Evolutionary conservation across 225 moss, liverwort and hornwort species (phyloP).

Genomic region (Polytrichum formosum): DNA sequence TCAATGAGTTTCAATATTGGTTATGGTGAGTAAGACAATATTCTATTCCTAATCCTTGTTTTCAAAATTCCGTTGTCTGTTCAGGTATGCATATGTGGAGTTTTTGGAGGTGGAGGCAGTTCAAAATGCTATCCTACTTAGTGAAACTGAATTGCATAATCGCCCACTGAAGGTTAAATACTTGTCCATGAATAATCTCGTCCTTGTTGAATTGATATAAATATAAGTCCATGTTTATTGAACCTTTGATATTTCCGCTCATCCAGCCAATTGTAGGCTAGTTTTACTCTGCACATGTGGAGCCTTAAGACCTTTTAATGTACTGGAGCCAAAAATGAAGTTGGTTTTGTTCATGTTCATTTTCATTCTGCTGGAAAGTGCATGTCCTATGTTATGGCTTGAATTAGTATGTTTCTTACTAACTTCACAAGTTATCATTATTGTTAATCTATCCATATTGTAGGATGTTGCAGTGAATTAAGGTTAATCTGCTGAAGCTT

Average conservation of each 20-base stretch:
- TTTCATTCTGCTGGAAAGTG: too few relatives aligned
- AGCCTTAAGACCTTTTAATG: too few relatives aligned
- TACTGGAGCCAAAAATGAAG: too few relatives aligned
- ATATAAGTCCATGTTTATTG: background rate
- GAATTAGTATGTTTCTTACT: background rate
- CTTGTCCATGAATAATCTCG: background rate
- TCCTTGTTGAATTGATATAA: background rate
- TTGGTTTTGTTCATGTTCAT: too few relatives aligned
- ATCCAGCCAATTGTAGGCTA: too few relatives aligned
- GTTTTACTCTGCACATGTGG: too few relatives aligned
- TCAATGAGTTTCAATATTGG: background rate
- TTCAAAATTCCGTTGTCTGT: too few relatives aligned
- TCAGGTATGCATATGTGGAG: constrained; percentile 85
- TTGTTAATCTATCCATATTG: too few relatives aligned
- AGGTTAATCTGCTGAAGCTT: too few relatives aligned
- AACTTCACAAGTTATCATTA: too few relatives aligned
- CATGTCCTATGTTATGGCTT: background rate
- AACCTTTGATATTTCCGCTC: background rate
- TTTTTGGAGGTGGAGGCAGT: constrained; percentile 91
- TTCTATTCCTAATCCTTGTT: background rate
- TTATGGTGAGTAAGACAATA: background rate
- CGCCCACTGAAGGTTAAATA: constrained; percentile 72
- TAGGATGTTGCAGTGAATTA: too few relatives aligned
- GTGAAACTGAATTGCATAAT: constrained; percentile 83
- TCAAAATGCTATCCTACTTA: constrained; percentile 80